phyloP scores from a whole-genome alignment of 2,329 filamentous ascomycete species.

The Chaetomiaceae sp. region DNA sequence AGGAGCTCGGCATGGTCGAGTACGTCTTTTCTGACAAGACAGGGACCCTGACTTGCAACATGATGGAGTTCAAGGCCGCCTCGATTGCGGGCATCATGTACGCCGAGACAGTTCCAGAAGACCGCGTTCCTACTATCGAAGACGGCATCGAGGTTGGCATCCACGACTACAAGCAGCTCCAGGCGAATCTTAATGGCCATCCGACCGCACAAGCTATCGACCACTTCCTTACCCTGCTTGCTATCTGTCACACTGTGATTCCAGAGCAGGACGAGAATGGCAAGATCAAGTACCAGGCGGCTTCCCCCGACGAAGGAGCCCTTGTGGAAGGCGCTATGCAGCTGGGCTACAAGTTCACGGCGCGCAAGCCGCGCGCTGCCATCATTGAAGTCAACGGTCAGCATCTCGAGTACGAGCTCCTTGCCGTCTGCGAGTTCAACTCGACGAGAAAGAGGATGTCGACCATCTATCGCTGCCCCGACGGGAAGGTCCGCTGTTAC shows the following conservation, averaged over 20 bases:
- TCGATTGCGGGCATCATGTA: constrained; percentile 93
- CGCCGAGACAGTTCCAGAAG: constrained; percentile 85
- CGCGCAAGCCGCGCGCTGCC: constrained; percentile 83
- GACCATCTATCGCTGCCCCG: constrained; percentile 90
- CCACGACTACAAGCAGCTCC: constrained; percentile 75
- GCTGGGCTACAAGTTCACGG: constrained; percentile 85
- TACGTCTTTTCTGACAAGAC: constrained; percentile 99
- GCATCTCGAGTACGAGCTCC: constrained; percentile 77
- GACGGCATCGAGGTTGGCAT: constrained; percentile 75
- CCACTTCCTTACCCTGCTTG: constrained; percentile 80
- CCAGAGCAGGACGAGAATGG: constrained; percentile 78
- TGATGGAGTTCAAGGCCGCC: constrained; percentile 98
- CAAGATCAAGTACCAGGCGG: constrained; percentile 94
- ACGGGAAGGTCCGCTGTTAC: constrained; percentile 90
- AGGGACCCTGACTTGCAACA: constrained; percentile 93
- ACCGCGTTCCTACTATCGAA: constrained; percentile 72
- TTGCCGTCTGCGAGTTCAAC: constrained; percentile 99
- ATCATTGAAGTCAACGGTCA: constrained; percentile 72
- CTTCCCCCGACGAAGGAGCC: constrained; percentile 95
- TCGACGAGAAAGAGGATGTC: constrained; percentile 98
- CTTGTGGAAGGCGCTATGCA: constrained; percentile 83
- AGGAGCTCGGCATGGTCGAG: constrained; percentile 96
- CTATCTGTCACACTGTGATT: constrained; percentile 96
- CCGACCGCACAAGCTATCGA: constrained; percentile 51
- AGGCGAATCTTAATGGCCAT: constrained; percentile 60